A percentile compares a stretch with the other conserved stretches of the same genome.
Evolutionary conservation across 257 asterid genomes (phyloP).

Genomic region (Solanum chmielewskii): DNA sequence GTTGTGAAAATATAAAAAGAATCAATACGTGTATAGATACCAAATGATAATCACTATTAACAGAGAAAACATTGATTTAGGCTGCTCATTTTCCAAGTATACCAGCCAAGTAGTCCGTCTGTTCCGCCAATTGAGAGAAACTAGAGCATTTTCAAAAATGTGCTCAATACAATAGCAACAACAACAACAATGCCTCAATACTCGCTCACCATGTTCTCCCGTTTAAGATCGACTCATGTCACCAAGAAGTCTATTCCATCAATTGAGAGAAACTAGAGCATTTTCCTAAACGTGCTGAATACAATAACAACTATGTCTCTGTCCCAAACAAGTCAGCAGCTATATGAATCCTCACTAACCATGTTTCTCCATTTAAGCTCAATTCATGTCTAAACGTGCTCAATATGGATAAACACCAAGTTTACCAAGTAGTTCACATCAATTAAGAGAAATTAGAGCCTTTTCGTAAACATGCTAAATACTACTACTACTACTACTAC

Average conservation of each 20-base stretch:
- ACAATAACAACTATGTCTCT: not conserved
- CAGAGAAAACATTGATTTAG: not conserved
- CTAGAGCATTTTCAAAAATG: not conserved
- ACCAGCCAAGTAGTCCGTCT: not conserved
- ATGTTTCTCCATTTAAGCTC: not conserved
- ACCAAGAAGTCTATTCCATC: not conserved
- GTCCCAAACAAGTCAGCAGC: not conserved
- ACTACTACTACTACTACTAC: not conserved
- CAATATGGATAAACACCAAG: not conserved
- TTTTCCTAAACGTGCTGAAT: not conserved
- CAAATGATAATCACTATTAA: not conserved
- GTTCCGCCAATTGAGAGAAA: not conserved
- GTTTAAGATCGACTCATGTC: not conserved
- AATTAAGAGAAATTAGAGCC: not conserved
- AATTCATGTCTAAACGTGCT: not conserved
- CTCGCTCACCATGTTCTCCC: not conserved
- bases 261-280: not conserved
- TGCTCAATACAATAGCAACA: not conserved
- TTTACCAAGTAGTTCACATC: not conserved
- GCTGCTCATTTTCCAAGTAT: not conserved
- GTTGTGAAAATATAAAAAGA: not conserved
- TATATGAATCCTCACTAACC: not conserved
- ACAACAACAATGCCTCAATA: not conserved
- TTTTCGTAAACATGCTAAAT: not conserved
- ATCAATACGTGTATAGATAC: accelerated